A percentile compares a stretch with the other conserved stretches of the same genome.
Evolutionary conservation across 768 basidiomycete genomes (phyloP).

Genomic region (Exsudoporus frostii): DNA sequence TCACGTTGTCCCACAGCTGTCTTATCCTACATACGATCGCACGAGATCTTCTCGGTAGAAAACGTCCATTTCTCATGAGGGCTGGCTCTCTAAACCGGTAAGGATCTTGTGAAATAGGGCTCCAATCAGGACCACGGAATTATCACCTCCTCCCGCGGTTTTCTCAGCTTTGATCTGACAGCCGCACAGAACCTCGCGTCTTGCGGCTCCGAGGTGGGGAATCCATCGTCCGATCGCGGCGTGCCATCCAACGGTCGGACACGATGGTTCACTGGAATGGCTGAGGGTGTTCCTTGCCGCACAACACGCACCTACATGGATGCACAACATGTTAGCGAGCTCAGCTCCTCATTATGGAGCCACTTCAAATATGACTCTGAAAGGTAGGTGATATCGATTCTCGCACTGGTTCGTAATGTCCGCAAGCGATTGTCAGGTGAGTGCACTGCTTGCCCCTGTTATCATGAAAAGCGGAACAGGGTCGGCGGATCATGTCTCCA

Average conservation of each 20-base stretch:
- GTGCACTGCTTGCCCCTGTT: neutral
- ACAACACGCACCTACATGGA: neutral
- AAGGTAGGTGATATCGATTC: neutral
- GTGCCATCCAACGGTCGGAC: neutral
- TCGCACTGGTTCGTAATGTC: neutral
- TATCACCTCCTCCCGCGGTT: neutral
- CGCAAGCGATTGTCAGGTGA: neutral
- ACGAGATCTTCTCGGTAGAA: too few relatives aligned
- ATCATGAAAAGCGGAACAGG: neutral
- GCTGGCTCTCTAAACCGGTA: neutral
- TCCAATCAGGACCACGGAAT: neutral
- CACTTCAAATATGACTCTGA: neutral
- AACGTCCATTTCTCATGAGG: neutral
- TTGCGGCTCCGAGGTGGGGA: neutral
- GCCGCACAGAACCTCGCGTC: neutral
- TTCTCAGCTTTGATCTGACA: neutral
- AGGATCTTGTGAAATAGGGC: neutral
- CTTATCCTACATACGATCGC: neutral
- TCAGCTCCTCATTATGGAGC: neutral
- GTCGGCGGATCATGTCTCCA: neutral
- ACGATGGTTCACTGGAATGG: neutral
- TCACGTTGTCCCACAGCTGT: neutral
- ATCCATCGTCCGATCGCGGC: neutral
- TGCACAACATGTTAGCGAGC: neutral
- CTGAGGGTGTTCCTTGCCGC: neutral